Evolutionary conservation across 1,284 basidiomycete genomes (phyloP).

Genomic region (Boletus mariae): DNA sequence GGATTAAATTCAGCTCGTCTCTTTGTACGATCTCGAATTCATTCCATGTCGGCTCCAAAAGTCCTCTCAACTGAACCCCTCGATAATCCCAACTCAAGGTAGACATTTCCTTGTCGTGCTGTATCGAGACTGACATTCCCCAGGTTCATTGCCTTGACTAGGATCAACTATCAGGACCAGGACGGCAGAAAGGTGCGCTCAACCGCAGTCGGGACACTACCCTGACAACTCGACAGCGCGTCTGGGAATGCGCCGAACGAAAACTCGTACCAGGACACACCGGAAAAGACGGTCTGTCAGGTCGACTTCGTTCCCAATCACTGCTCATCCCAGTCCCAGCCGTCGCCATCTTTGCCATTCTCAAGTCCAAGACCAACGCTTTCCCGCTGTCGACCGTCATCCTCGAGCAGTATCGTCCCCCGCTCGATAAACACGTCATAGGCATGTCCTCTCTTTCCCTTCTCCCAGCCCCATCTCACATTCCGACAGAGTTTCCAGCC

Average conservation of each 20-base stretch:
- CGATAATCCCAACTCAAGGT: slow-evolving; percentile 60
- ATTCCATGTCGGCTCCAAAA: slow-evolving; percentile 25
- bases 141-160: slow-evolving; percentile 75
- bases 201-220: no score
- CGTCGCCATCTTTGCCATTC: slow-evolving; percentile 79
- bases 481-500: slow-evolving; percentile 71
- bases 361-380: slow-evolving; percentile 66
- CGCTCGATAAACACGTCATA: slow-evolving; percentile 69
- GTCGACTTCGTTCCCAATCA: background rate
- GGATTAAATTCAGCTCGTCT: background rate
- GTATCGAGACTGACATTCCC: background rate
- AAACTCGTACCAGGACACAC: slow-evolving; percentile 72
- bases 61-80: slow-evolving; percentile 48
- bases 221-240: slow-evolving; percentile 44
- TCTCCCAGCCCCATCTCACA: background rate
- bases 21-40: slow-evolving; percentile 1
- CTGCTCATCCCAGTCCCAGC: slow-evolving; percentile 39
- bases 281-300: slow-evolving; percentile 80
- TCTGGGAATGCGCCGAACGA: slow-evolving; percentile 85
- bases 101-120: background rate
- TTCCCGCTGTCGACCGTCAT: slow-evolving; percentile 76
- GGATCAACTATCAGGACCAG: slow-evolving; percentile 71
- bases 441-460: slow-evolving; percentile 39
- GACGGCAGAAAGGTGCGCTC: slow-evolving; percentile 63
- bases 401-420: slow-evolving; percentile 86